Evolutionary conservation across 176 grass and related monocot genomes (phyloP).

Genomic region (Calamus simplicifolius): DNA sequence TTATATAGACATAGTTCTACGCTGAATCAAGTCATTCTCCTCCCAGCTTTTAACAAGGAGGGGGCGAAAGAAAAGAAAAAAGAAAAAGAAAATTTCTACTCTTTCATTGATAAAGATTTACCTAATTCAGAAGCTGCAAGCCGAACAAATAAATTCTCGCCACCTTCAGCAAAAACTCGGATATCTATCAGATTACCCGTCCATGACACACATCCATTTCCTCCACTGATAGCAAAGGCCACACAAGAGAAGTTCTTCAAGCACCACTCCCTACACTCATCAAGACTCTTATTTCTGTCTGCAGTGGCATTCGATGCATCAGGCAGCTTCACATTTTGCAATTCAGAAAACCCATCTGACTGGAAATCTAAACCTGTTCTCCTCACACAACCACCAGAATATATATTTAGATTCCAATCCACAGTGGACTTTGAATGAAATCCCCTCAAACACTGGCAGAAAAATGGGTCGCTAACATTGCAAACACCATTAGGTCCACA

Average conservation of each 20-base stretch:
- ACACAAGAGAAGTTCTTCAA: slow-evolving; percentile 1
- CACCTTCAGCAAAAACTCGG: background rate
- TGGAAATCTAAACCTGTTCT: background rate
- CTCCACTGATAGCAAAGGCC: background rate
- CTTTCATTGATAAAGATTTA: background rate
- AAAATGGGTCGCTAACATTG: background rate
- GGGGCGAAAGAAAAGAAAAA: too few relatives aligned
- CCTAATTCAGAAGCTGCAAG: slow-evolving; percentile 3
- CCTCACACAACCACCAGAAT: background rate
- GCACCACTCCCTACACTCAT: background rate
- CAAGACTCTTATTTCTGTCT: background rate
- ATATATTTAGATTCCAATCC: too few relatives aligned
- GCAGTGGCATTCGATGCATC: background rate
- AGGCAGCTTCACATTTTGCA: slow-evolving; percentile 7
- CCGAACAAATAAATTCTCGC: background rate
- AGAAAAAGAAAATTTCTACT: too few relatives aligned
- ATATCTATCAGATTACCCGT: background rate
- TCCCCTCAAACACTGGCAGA: background rate
- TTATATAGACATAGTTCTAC: too few relatives aligned
- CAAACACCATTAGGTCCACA: slow-evolving; percentile 2
- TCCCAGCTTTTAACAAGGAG: too few relatives aligned
- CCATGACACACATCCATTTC: slow-evolving; percentile 1
- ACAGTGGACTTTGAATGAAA: background rate
- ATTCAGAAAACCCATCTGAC: background rate
- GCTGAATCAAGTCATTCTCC: too few relatives aligned